Evolutionary conservation across 208 protist genomes (phyloP), one percentile per base, ranked within the genome.

Genomic region (Leishmania turanica): DNA sequence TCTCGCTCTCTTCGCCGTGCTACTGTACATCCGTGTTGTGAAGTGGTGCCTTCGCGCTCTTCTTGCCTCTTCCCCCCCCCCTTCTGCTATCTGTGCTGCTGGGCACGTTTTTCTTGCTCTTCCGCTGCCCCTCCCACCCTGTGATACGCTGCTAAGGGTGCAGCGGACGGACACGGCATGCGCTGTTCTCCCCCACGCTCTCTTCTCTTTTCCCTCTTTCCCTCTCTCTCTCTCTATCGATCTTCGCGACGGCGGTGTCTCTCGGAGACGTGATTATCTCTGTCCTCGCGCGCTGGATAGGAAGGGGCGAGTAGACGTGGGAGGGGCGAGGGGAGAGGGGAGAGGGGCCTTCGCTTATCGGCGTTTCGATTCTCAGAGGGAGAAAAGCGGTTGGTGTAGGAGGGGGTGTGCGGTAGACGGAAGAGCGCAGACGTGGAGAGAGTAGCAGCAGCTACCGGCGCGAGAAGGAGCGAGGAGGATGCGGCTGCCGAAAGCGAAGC

Each of bases 201-300:
- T 27, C 49, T 58, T 68, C 6, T 58, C 17, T 64, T 65, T n/a
- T n/a, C n/a, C n/a, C n/a, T n/a, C n/a, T n/a, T 64, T 13, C 37
- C 1, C 53, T 21, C 72, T 62, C 37, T 3, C 53, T 54, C 72
- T 76, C 24, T 58, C 47, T 73, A 13, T 77, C 34, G 21, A 58
- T 17, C 71, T 84, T 68, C 34, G 24, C 54, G 37, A 31, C 70
- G 21, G 60, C 47, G 42, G 65, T 27, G 15, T 37, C 51, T 80
- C 45, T 82, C n/a, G 72, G 65, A 69, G 77, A 24, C 47, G 54
- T 58, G 71, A 13, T 40, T 15, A n/a, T 42, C 45, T 72, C 60
- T 82, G 1, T 71, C 62, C n/a, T 24, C n/a, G 37, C 65, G 21
- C 65, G 40, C 40, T 47, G 37, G 37, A 19, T 47, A 27, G 34